Percentiles rank a stretch among this genome's conserved stretches.
These are phyloP conservation scores for Dactylellina parvicollis DNA, from an alignment of 2,329 filamentous ascomycete species.

Conservation along the genomic window DNA sequence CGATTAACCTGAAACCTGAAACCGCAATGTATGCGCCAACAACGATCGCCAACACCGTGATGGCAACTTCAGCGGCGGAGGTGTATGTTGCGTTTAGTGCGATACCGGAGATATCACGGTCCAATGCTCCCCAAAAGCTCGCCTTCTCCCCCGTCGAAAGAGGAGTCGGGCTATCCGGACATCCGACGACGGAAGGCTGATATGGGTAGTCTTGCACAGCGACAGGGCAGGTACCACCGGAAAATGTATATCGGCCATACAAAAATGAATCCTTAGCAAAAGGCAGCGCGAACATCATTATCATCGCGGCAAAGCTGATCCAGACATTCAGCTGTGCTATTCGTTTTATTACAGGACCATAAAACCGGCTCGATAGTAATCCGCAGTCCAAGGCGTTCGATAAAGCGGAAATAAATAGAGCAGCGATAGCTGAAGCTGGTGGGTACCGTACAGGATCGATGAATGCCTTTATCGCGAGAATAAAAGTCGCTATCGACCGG, in stretches of 20 bases:
- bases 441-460: constrained; percentile 22
- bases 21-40: constrained; percentile 36
- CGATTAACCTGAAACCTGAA: constrained; percentile 39
- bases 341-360: constrained; percentile 26
- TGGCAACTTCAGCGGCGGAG: constrained; percentile 19
- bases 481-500: constrained; percentile 41
- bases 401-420: constrained; percentile 37
- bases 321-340: constrained; percentile 33
- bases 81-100: constrained; percentile 16
- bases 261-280: constrained; percentile 13
- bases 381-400: constrained; percentile 45
- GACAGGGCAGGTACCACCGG: constrained; percentile 32
- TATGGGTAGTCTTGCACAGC: constrained; percentile 17
- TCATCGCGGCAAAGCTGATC: constrained; percentile 21
- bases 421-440: constrained; percentile 29
- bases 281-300: constrained; percentile 40
- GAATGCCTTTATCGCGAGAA: constrained; percentile 39
- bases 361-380: constrained; percentile 19
- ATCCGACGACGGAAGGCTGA: constrained; percentile 22
- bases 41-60: constrained; percentile 25
- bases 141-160: constrained; percentile 10
- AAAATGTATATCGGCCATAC: constrained; percentile 20
- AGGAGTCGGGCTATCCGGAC: background rate
- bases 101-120: constrained; percentile 11
- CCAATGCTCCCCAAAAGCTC: constrained; percentile 18